phyloP scores from a whole-genome alignment of 306 rosid species.

The peach (Prunus persica) region DNA sequence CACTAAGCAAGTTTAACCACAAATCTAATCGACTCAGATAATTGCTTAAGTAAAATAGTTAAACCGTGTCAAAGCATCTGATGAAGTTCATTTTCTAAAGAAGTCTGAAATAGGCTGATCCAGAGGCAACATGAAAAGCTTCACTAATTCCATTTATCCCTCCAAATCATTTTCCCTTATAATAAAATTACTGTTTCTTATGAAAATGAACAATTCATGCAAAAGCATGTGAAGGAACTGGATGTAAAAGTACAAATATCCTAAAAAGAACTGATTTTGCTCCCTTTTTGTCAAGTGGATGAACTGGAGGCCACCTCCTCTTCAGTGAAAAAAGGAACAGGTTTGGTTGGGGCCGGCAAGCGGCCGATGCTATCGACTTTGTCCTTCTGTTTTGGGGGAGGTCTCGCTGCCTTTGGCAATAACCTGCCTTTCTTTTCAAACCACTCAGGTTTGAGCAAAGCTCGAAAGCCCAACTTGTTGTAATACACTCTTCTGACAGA shows the following conservation, averaged over 20 bases:
- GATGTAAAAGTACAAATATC: conserved; percentile 1
- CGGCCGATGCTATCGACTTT: conserved; percentile 90
- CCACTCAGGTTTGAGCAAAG: conserved; percentile 87
- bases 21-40: no score
- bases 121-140: neutral
- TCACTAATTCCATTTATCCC: neutral
- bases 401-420: conserved; percentile 92
- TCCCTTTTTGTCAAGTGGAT: conserved; percentile 18
- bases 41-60: neutral
- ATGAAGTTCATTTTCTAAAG: neutral
- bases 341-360: conserved; percentile 88
- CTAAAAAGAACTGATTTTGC: neutral
- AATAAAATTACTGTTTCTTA: neutral
- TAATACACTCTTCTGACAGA: conserved; percentile 83
- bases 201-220: neutral
- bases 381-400: conserved; percentile 86
- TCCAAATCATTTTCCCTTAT: neutral
- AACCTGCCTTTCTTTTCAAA: conserved; percentile 92
- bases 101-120: neutral
- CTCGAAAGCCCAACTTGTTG: conserved; percentile 79
- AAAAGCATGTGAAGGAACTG: neutral
- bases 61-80: neutral
- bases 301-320: conserved; percentile 29
- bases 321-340: conserved; percentile 69
- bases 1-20: no score